Evolutionary conservation across 2,329 filamentous ascomycete genomes (phyloP), one percentile per base, ranked within the genome.

Genomic region (Boeremia exigua): DNA sequence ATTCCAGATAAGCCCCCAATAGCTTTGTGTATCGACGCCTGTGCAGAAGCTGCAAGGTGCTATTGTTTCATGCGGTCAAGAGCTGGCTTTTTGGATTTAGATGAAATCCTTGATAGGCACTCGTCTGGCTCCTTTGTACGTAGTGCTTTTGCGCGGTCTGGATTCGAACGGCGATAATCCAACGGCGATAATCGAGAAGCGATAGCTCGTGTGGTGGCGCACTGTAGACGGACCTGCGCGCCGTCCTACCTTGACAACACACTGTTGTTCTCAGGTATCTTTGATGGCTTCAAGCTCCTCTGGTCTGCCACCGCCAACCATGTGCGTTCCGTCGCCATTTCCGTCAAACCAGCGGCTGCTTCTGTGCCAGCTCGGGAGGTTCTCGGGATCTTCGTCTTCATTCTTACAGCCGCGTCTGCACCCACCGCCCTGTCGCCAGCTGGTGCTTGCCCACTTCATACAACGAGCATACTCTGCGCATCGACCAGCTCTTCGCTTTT

Each of bases 391-490:
- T 45, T 73, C 71, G 32, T 74, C 71, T 45, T 74, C 71, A 45
- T 72, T 65, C 56, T 59, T 61, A 43, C 71, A 74, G 0, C 70
- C 70, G 14, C 69, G 56, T 37, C 70, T 63, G 44, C 71, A 73
- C 0, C 69, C 71, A 8, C 70, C 71, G 11, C 60, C 67, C 39
- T 67, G 64, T 17, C 68, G 59, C 71, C 71, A 74, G 9, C 46
- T 60, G 28, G 61, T 62, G 3, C 67, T 69, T 3, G 66, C 69
- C 71, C 71, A 74, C 47, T 72, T 72, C 66, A 66, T 71, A 33
- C 71, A 74, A 10, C 69, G 61, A 15, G 70, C 69, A 48, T 71
- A 72, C 37, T 73, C 69, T 6, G 66, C 68, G 46, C 71, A 74
- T 8, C 59, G 52, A 0, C 46, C 61, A 2, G 45, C 40, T 19